These are phyloP conservation scores for Vanilla planifolia DNA, from an alignment of 106 monocot species.

Conservation along the genomic window DNA sequence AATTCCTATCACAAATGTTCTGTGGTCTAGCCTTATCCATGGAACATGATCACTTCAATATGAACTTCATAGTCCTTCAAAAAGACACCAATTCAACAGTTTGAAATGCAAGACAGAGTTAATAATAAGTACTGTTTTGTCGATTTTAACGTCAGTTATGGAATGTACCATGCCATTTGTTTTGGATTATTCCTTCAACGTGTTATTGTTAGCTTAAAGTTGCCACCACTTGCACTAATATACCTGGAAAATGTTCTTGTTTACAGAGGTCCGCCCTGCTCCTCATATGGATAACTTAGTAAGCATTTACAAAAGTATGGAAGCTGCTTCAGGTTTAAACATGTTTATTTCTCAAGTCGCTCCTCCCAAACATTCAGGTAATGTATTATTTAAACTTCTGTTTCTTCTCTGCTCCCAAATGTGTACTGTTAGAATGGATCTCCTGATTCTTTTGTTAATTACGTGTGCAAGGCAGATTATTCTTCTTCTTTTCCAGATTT, in stretches of 20 bases:
- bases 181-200: not conserved
- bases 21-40: too few species aligned
- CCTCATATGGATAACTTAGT: slow-evolving; percentile 96
- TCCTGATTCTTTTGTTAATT: too few species aligned
- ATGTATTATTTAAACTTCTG: not conserved
- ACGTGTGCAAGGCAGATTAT: not conserved
- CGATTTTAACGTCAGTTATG: too few species aligned
- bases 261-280: slow-evolving; percentile 75
- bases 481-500: not conserved
- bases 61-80: too few species aligned
- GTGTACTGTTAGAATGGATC: too few species aligned
- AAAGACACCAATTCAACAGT: too few species aligned
- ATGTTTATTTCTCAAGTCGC: slow-evolving; percentile 53
- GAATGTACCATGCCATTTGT: too few species aligned
- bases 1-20: too few species aligned
- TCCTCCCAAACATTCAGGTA: slow-evolving; percentile 40
- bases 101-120: too few species aligned
- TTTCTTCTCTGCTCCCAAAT: not conserved
- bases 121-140: too few species aligned
- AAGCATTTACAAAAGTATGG: slow-evolving; percentile 83
- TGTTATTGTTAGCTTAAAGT: not conserved
- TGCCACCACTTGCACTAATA: not conserved
- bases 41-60: too few species aligned
- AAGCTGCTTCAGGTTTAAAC: slow-evolving; percentile 50
- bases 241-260: not conserved